Evolutionary conservation across 2,329 filamentous ascomycete species (phyloP), one percentile per base, ranked within the genome.

Genomic region (Venturia effusa): DNA sequence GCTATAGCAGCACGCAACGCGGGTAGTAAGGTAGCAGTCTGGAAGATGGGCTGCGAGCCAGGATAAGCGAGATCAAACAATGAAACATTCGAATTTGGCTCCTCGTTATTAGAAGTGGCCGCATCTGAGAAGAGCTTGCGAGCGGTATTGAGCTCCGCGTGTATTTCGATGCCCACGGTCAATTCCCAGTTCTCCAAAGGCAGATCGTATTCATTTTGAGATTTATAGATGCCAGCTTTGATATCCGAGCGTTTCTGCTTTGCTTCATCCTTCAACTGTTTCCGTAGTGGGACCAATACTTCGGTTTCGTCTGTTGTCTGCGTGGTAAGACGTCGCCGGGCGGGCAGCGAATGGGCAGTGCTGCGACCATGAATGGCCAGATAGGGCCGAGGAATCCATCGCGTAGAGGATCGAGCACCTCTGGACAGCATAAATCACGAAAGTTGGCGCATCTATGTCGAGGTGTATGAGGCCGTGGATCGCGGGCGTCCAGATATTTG

Each of bases 121-220:
- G 73, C 77, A 76, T 83, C 74, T 1, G 94, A 97, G 78, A 99
- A 99, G 64, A 99, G 84, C 77, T 99, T 99, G 71, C 83, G 82
- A 4, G 84, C 81, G 0, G 92, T 94, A 75, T 97, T 96, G 71
- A 99, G 81, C 76, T 97, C 93, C 24, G 94, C 94, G 73, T 99
- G 94, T 67, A 99, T 94, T 78, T 99, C 94, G 69, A 99, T 92
- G 66, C 94, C 94, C 34, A 97, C 91, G 0, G 93, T 97, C 70
- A 97, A 80, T 74, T 97, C 90, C 94, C 94, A 99, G 40, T 87
- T 86, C 48, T 78, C 73, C 62, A 77, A 65, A 51, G 68, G 45
- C 11, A 69, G 59, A 40, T 73, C 67, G 4, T 61, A 22, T 11
- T 30, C 37, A 41, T 65, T 66, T 65, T 32, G 64, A 68, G 59